Conservation (phyloP, 768 basidiomycete species). For the Lanmaoa pseudosensibilis region DNA sequence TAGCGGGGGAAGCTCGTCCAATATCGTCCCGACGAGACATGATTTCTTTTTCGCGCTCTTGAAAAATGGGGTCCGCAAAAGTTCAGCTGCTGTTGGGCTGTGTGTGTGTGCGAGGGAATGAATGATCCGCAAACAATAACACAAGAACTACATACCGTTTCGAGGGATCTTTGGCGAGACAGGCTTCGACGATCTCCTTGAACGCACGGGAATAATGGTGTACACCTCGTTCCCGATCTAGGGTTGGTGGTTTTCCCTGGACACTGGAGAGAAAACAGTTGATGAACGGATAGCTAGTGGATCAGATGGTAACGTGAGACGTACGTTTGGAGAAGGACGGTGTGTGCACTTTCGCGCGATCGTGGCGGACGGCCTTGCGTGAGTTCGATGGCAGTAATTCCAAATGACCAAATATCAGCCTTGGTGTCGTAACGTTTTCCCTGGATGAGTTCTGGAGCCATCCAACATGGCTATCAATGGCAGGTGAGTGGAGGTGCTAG, state of each 20-base stretch:
- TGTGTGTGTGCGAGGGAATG: background rate
- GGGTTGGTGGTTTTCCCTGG: constrained; percentile 72
- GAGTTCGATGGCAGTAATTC: constrained; percentile 91
- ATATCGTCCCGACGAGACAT: constrained; percentile 73
- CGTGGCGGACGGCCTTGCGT: constrained; percentile 86
- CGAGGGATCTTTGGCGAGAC: constrained; percentile 82
- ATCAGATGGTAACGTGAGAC: constrained; percentile 18
- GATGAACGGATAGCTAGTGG: background rate
- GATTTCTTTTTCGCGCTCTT: constrained; percentile 74
- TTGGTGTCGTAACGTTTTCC: constrained; percentile 81
- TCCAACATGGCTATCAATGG: constrained; percentile 77
- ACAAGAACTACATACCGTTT: constrained; percentile 49
- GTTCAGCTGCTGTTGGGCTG: constrained; percentile 74
- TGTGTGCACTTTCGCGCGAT: constrained; percentile 70
- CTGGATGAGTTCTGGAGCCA: constrained; percentile 93
- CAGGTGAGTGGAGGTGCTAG: constrained; percentile 1
- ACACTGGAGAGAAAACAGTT: constrained; percentile 44
- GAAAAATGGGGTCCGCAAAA: constrained; percentile 82
- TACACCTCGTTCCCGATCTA: constrained; percentile 70
- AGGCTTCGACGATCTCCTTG: constrained; percentile 79
- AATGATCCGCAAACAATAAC: background rate
- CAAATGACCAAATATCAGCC: constrained; percentile 96
- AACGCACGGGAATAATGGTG: constrained; percentile 79
- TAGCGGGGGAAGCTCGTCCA: constrained; percentile 74
- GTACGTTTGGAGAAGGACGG: constrained; percentile 74